Conservation (phyloP, 2,329 filamentous ascomycete genomes). For the Aureobasidium lini region DNA sequence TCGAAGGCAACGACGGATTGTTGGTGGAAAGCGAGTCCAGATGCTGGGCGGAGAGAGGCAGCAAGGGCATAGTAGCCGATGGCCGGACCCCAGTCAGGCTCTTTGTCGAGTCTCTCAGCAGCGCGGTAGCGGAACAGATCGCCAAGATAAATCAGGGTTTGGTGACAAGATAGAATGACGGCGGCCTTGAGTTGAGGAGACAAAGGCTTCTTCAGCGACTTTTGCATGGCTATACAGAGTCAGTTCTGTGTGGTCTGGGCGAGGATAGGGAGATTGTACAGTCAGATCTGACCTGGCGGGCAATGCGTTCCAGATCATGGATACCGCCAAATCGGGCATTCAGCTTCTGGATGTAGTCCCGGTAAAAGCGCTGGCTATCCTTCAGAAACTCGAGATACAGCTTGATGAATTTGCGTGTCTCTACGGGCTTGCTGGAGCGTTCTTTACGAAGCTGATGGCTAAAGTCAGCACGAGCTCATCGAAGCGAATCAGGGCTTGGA, state of each 20-base stretch:
- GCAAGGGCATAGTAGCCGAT: constrained; percentile 81
- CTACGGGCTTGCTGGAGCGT: constrained; percentile 48
- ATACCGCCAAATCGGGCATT: constrained; percentile 53
- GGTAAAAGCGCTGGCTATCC: constrained; percentile 81
- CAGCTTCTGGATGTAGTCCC: constrained; percentile 72
- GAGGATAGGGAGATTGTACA: not conserved
- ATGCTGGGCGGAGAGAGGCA: constrained; percentile 66
- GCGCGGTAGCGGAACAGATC: constrained; percentile 84
- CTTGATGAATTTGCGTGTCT: constrained; percentile 71
- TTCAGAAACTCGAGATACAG: constrained; percentile 80
- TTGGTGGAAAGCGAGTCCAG: constrained; percentile 81
- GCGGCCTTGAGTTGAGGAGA: not conserved
- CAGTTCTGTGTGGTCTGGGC: not conserved
- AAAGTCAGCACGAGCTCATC: constrained; percentile 6
- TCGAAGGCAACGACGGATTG: constrained; percentile 77
- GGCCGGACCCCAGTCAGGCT: constrained; percentile 69
- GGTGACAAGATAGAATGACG: constrained; percentile 52
- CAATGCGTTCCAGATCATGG: constrained; percentile 51
- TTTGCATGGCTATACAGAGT: not conserved
- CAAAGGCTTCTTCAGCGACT: not conserved
- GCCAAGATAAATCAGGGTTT: constrained; percentile 76
- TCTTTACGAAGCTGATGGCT: constrained; percentile 40
- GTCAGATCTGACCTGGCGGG: constrained; percentile 28
- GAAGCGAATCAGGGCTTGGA: constrained; percentile 18
- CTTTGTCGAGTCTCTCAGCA: constrained; percentile 62